phyloP scores from a whole-genome alignment of 345 rosid genomes.

The Populus deltoides region DNA sequence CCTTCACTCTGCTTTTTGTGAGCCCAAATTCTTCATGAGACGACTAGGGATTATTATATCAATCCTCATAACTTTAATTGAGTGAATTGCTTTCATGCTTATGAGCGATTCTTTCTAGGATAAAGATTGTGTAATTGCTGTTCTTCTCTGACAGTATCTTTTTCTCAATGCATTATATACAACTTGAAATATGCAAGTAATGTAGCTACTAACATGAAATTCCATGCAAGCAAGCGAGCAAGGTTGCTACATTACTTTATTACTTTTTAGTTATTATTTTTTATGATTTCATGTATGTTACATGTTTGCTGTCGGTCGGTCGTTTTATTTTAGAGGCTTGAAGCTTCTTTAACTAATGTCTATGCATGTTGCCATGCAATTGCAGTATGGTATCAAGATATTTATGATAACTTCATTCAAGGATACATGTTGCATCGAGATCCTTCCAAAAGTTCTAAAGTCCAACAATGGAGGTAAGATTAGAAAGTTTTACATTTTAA shows the following conservation, averaged over 20 bases:
- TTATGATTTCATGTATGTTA: neutral
- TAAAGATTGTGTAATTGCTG: neutral
- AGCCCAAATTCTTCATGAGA: neutral
- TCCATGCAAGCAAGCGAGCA: neutral
- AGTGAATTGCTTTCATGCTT: neutral
- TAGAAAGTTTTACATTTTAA: neutral
- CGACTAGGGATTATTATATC: neutral
- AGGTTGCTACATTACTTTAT: neutral
- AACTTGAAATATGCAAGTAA: neutral
- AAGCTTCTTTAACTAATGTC: neutral
- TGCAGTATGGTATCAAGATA: constrained; percentile 88
- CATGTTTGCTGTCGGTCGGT: neutral
- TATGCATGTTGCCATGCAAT: constrained; percentile 2
- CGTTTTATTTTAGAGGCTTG: neutral
- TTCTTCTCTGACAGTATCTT: neutral
- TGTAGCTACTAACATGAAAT: neutral
- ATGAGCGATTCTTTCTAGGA: neutral
- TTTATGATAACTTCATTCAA: constrained; percentile 84
- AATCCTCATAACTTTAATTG: neutral
- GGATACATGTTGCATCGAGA: constrained; percentile 89
- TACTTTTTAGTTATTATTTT: neutral
- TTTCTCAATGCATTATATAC: neutral
- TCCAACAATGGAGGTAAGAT: constrained; percentile 63
- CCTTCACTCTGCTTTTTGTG: neutral
- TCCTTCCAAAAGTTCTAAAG: constrained; percentile 59